Percentiles rank a stretch among this genome's conserved stretches.
Conservation (phyloP, 257 asterid genomes). For the Nicotiana otophora region DNA sequence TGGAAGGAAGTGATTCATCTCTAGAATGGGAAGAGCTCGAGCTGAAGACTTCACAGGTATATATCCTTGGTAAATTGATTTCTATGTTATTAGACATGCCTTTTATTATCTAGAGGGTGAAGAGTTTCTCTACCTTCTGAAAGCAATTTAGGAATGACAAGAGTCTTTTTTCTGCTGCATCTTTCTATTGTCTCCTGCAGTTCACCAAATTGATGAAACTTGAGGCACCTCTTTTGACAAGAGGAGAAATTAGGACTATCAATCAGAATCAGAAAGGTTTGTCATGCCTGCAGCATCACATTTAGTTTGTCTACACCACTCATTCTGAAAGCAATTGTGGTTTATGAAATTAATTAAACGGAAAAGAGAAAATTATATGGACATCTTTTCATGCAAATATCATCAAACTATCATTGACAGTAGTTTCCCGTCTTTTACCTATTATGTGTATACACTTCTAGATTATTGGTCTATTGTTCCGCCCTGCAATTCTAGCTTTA, state of each 20-base stretch:
- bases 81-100: not conserved
- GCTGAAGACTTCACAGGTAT: slow-evolving; percentile 93
- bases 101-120: not conserved
- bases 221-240: slow-evolving; percentile 43
- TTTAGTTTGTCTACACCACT: not conserved
- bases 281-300: not conserved
- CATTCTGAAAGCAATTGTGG: not conserved
- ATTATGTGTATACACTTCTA: no score
- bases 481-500: not conserved
- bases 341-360: not conserved
- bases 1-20: slow-evolving; percentile 76
- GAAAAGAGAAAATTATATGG: no score
- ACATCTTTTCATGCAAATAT: not conserved
- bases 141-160: not conserved
- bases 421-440: no score
- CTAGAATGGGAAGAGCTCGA: slow-evolving; percentile 94
- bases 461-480: not conserved
- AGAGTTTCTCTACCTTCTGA: not conserved
- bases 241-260: slow-evolving; percentile 23
- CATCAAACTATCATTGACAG: not conserved
- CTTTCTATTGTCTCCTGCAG: slow-evolving; percentile 26
- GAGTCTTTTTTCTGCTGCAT: slow-evolving; percentile 3
- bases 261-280: slow-evolving; percentile 6
- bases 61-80: not conserved
- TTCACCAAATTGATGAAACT: slow-evolving; percentile 85